Evolutionary conservation across 1,139 yeast genomes (phyloP), one percentile per base, ranked within the genome.

Genomic region (Hyphopichia pseudoburtonii): DNA sequence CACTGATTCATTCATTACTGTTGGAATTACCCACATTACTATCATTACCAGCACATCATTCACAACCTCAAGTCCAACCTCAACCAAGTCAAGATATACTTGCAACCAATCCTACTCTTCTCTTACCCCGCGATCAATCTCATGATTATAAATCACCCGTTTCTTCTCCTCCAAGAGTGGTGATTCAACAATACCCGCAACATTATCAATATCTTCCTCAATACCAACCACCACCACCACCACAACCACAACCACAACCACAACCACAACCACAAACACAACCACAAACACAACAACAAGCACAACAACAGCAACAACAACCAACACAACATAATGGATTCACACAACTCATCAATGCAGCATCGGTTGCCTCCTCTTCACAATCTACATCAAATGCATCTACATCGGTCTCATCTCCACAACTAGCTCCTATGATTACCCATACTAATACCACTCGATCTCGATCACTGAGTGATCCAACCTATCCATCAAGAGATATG

Each of bases 1-100:
- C 69, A 9, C 55, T 63, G 33, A 60, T 63, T 34, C 62, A 57
- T 34, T 50, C 60, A 23, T 54, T 61, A 38, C 55, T 48, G 43
- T 55, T 61, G 51, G 62, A 57, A 30, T 45, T 59, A 36, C 62
- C 62, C 8, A 32, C 36, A n/a, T 7, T 39, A 8, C 23, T 28
- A 6, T 14, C 18, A 27, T 5, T 27, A 12, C 31, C 23, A 5
- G 14, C 17, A 3, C 18, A 17, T 12, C 23, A 29, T 29, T 12
- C 7, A 25, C 12, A 25, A 21, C 3, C 5, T 22, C 26, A 7
- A 14, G 9, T 15, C 17, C 32, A 21, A 12, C 30, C 27, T 12
- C 27, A 24, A 24, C 23, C 23, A 7, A 21, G 10, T 21, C 23
- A 7, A 21, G n/a, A n/a, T n/a, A n/a, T n/a, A n/a, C n/a, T n/a